A percentile compares a stretch with the other conserved stretches of the same genome.
Conservation (phyloP, 164 flowering plant genomes). For the Warburgia ugandensis region DNA sequence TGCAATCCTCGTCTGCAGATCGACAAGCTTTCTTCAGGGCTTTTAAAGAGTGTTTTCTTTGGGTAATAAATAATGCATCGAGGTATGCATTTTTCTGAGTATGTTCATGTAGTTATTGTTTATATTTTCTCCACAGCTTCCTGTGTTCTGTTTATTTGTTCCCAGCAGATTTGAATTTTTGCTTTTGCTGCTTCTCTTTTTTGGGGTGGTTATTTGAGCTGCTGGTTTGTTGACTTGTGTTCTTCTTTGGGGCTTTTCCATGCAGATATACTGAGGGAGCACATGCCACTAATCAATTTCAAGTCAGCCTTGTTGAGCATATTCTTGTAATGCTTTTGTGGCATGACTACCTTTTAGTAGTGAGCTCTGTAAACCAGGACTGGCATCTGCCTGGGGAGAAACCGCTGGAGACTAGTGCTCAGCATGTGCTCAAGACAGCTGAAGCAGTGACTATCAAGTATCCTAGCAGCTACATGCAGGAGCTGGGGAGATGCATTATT, state of each 20-base stretch:
- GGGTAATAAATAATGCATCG: slow-evolving; percentile 60
- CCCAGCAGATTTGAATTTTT: background rate
- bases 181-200: background rate
- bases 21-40: slow-evolving; percentile 53
- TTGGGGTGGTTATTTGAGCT: background rate
- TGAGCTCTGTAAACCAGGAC: slow-evolving; percentile 24
- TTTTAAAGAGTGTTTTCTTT: slow-evolving; percentile 70
- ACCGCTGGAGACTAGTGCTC: slow-evolving; percentile 14
- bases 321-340: slow-evolving; percentile 64
- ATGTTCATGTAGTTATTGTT: background rate
- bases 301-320: slow-evolving; percentile 37
- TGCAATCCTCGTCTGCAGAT: slow-evolving; percentile 37
- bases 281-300: slow-evolving; percentile 37
- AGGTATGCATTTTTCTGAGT: slow-evolving; percentile 39
- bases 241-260: slow-evolving; percentile 7
- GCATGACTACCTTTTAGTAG: slow-evolving; percentile 45
- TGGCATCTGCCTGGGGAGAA: slow-evolving; percentile 13
- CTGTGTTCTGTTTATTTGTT: background rate
- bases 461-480: slow-evolving; percentile 34
- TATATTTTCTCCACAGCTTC: no score
- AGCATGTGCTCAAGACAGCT: slow-evolving; percentile 15
- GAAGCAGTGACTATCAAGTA: slow-evolving; percentile 25
- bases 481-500: slow-evolving; percentile 63
- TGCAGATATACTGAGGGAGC: slow-evolving; percentile 48
- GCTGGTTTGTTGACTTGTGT: background rate